These are phyloP conservation scores for Russula virescens DNA, from an alignment of 768 basidiomycete genomes.

Conservation along the genomic window DNA sequence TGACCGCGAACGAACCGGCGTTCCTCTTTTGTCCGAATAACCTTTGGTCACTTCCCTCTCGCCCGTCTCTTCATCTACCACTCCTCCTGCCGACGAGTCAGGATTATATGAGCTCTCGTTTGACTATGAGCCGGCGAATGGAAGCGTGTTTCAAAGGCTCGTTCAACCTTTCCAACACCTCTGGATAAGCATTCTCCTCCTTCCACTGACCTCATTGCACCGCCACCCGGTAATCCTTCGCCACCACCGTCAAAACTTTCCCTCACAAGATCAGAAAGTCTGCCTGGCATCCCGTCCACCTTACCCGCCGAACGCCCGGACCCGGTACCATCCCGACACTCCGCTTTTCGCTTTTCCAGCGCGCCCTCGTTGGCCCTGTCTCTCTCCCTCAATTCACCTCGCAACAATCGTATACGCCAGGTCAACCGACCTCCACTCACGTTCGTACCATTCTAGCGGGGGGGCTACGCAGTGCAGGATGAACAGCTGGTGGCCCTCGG, in stretches of 20 bases:
- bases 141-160: slow-evolving; percentile 51
- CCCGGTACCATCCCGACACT: slow-evolving; percentile 31
- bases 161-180: slow-evolving; percentile 41
- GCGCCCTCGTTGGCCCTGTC: slow-evolving; percentile 57
- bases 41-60: background rate
- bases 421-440: slow-evolving; percentile 21
- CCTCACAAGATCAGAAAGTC: slow-evolving; percentile 63
- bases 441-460: slow-evolving; percentile 27
- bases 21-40: no score
- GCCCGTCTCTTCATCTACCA: slow-evolving; percentile 21
- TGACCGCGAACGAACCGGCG: no score
- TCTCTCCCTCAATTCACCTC: slow-evolving; percentile 27
- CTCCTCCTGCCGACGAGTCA: slow-evolving; percentile 50
- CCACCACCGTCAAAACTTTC: slow-evolving; percentile 41
- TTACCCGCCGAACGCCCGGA: slow-evolving; percentile 23
- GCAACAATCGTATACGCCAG: slow-evolving; percentile 29
- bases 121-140: slow-evolving; percentile 56
- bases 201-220: slow-evolving; percentile 13
- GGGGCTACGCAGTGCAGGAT: slow-evolving; percentile 33
- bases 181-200: slow-evolving; percentile 30
- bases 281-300: slow-evolving; percentile 42
- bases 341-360: slow-evolving; percentile 48
- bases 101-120: slow-evolving; percentile 62
- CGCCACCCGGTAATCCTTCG: slow-evolving; percentile 31
- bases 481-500: slow-evolving; percentile 33